Evolutionary conservation across 306 rosid species (phyloP), one percentile per base, ranked within the genome.

Genomic region (Neltuma alba): DNA sequence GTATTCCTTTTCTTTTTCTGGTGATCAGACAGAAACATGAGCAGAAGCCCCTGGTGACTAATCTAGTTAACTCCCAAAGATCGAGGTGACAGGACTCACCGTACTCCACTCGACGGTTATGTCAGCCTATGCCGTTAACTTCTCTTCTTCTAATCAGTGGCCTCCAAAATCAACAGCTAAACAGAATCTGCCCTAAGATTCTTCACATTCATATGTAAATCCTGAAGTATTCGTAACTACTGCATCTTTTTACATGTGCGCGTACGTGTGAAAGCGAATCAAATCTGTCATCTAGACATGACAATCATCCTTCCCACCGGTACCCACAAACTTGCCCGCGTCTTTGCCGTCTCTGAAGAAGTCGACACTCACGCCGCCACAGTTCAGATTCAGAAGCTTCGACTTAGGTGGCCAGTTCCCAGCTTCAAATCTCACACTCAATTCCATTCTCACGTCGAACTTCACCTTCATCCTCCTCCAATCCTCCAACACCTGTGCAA

Each of bases 391-490:
- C 42, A 81, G 41, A 4, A 54, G 30, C 75, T 79, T 76, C 4
- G 41, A 58, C 72, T 12, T 65, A 13, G 61, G 41, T 33, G 82
- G 86, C 90, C 70, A 84, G 0, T 72, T n/a, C 54, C 90, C 82
- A 70, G 71, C 77, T 47, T 42, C 65, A 21, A 78, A 81, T 79
- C 72, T 75, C 10, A 75, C 73, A 10, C 52, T 58, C 67, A 75
- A 64, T 7, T 3, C 14, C 72, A 87, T 57, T 70, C 52, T 54
- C 47, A 85, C 34, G 21, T 79, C 58, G 10, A 83, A 84, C 27
- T 60, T 70, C 69, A 87, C 75, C 72, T 27, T 66, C 67, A 25
- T 70, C 44, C 76, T 75, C 10, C 68, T 84, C 86, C 75, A 81
- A 0, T 84, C 60, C 42, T 72, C 21, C 28, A 67, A 73, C 68